A percentile compares a stretch with the other conserved stretches of the same genome.
Evolutionary conservation across 257 asterid genomes (phyloP).

Genomic region (Jacaranda copaia): DNA sequence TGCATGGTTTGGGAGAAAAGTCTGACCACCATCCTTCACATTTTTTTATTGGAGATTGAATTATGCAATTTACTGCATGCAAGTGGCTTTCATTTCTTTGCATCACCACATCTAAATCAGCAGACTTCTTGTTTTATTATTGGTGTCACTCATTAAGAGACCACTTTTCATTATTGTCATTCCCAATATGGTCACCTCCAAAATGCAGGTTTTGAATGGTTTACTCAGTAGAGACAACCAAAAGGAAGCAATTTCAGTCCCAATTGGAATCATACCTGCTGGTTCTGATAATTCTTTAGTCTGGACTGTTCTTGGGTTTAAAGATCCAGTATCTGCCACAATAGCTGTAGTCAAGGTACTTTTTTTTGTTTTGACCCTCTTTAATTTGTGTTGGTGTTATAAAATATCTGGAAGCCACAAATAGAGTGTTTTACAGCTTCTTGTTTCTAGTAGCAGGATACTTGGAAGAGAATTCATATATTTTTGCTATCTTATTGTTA

Average conservation of each 20-base stretch:
- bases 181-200: neutral
- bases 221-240: constrained; percentile 77
- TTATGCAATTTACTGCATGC: neutral
- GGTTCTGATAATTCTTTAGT: constrained; percentile 88
- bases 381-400: neutral
- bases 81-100: neutral
- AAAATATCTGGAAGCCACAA: constrained; percentile 14
- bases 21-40: neutral
- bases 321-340: constrained; percentile 84
- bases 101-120: neutral
- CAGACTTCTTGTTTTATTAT: neutral
- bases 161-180: neutral
- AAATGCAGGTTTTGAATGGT: constrained; percentile 79
- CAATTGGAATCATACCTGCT: constrained; percentile 88
- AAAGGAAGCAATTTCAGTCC: constrained; percentile 76
- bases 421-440: neutral
- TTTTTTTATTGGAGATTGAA: neutral
- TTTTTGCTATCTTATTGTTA: neutral
- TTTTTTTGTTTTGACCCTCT: neutral
- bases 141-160: neutral
- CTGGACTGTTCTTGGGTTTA: constrained; percentile 86
- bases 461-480: neutral
- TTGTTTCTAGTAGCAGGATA: neutral
- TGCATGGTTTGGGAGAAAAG: neutral
- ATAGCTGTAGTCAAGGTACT: constrained; percentile 76